phyloP scores from a whole-genome alignment of 129 eudicot species.

The Heracleum sosnowskyi region DNA sequence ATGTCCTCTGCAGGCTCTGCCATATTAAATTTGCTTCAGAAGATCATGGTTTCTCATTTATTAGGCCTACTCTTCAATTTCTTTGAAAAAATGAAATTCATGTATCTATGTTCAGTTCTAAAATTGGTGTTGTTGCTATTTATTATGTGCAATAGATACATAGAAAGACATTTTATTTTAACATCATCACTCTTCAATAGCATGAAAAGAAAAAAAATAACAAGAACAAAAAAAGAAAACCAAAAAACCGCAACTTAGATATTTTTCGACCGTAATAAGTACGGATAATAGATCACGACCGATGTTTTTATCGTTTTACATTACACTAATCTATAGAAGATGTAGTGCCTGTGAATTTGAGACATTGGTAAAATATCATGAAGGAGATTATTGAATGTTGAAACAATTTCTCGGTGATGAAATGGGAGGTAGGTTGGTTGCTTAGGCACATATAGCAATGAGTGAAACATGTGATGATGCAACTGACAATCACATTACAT shows the following conservation, averaged over 20 bases:
- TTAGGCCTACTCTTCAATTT: background rate
- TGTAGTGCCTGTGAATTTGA: background rate
- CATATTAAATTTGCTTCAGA: background rate
- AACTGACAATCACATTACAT: constrained; percentile 12
- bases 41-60: constrained; percentile 6
- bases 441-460: constrained; percentile 7
- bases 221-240: too few species aligned
- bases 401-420: background rate
- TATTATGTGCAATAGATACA: too few species aligned
- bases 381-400: background rate
- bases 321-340: too few species aligned
- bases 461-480: constrained; percentile 12
- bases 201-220: too few species aligned
- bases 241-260: too few species aligned
- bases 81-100: background rate
- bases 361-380: background rate
- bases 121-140: too few species aligned
- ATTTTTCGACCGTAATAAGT: too few species aligned
- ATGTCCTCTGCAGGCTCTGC: constrained; percentile 6
- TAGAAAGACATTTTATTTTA: too few species aligned
- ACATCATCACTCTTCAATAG: too few species aligned
- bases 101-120: too few species aligned
- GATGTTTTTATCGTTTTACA: too few species aligned
- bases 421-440: background rate
- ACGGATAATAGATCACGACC: background rate